Conservation (phyloP, 805 yeast species). For the Hanseniaspora jakobsenii region DNA sequence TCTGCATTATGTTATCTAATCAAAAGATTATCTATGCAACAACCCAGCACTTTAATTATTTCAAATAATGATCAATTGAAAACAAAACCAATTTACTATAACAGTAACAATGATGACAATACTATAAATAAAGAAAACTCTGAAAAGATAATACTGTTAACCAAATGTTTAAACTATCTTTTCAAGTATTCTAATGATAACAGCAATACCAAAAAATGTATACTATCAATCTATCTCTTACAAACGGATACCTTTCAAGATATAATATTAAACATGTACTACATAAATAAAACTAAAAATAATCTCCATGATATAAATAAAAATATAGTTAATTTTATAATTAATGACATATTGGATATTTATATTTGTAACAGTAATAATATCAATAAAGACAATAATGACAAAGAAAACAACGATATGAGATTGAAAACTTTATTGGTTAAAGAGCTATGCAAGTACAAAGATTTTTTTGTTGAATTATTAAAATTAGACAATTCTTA, state of each 20-base stretch:
- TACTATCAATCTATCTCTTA: slow-evolving; percentile 26
- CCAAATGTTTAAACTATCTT: slow-evolving; percentile 17
- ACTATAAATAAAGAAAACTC: too few species aligned
- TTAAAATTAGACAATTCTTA: too few species aligned
- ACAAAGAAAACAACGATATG: too few species aligned
- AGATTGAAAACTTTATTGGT: too few species aligned
- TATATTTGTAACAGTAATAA: not conserved
- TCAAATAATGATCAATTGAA: too few species aligned
- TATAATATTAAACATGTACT: slow-evolving; percentile 8
- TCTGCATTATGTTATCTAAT: slow-evolving; percentile 36
- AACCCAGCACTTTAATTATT: slow-evolving; percentile 16
- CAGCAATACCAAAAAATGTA: slow-evolving; percentile 20
- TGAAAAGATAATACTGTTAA: too few species aligned
- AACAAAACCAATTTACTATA: too few species aligned
- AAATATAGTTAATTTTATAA: slow-evolving; percentile 1
- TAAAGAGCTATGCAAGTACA: too few species aligned
- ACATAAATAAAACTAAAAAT: not conserved
- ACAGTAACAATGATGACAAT: too few species aligned
- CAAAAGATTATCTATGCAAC: slow-evolving; percentile 34
- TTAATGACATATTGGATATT: not conserved
- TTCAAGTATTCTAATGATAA: slow-evolving; percentile 9
- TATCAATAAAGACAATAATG: too few species aligned
- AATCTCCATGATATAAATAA: too few species aligned
- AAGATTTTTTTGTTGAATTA: too few species aligned
- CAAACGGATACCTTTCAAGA: slow-evolving; percentile 16